Base-by-base conservation (phyloP, 352 stramenopile genomes). In the Phytophthora aleatoria region DNA sequence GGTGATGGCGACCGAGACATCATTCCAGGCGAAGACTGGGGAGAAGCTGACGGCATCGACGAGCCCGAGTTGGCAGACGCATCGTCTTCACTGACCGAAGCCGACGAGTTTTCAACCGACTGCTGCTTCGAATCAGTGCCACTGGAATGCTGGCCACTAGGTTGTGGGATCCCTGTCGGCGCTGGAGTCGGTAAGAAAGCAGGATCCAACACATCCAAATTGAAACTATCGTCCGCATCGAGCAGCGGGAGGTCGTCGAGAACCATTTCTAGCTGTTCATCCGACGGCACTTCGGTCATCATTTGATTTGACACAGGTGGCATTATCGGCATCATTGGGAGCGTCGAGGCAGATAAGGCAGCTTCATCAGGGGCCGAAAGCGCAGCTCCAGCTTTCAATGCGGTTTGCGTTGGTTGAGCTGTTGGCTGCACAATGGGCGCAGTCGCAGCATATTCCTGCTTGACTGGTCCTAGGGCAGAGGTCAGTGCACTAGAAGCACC, bases 231-330 rank as follows among this genome's bases (percentile, higher is more conserved):
- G 51, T 92, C 83, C 7, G 79, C 76, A 71, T 90, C 81, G 16
- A 92, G 78, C 68, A 92, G 83, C 26, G 83, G 83, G 26, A 92
- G 64, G 51, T 92, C 83, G 44, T 90, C 83, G 7, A 92, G 72
- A 36, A 68, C 83, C 57, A 84, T 79, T 44, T 92, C 83, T 24
- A 92, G 68, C 53, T 92, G 83, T 57, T 92, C 83, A 33, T 92
- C 78, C 3, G 83, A 90, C 6, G 78, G 69, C n/a, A 90, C 75
- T 27, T 69, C 71, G 2, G 36, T 50, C 47, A 76, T 76, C 41
- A 79, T 69, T 39, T 76, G 63, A 49, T 62, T 79, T 15, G 67
- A 67, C 7, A 74, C 64, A 26, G 63, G 49, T 4, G 63, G 63
- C 58, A 73, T 60, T 48, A 76, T 65, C 3, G 65, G 52, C n/a